Evolutionary conservation across 208 protist species (phyloP).

Genomic region (Porcisia hertigi): DNA sequence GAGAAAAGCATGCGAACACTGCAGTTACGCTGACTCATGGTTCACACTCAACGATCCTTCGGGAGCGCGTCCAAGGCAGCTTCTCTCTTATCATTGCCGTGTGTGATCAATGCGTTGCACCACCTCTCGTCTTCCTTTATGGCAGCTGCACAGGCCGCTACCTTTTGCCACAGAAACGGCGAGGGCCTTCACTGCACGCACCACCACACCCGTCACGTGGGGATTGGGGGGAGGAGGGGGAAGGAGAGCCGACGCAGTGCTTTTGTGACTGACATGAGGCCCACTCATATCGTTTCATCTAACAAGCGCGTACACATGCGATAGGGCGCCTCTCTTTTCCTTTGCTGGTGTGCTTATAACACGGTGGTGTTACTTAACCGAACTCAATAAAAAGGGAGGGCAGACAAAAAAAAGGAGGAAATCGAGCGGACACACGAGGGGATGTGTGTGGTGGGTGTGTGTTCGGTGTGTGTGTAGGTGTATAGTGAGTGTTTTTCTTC

Average conservation of each 20-base stretch:
- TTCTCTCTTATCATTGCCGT: background rate
- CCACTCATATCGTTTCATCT: background rate
- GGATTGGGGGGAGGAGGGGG: background rate
- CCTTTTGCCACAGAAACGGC: background rate
- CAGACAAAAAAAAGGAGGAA: background rate
- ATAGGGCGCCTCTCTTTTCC: background rate
- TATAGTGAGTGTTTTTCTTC: too few species aligned
- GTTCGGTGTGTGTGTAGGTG: too few species aligned
- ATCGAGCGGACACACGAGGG: constrained; percentile 1
- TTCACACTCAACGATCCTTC: background rate
- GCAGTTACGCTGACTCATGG: background rate
- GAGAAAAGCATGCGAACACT: background rate
- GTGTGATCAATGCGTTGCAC: background rate
- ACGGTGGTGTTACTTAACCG: constrained; percentile 11
- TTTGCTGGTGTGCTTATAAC: background rate
- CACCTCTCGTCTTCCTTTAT: background rate
- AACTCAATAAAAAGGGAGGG: background rate
- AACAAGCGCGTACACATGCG: background rate
- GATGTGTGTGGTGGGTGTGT: background rate
- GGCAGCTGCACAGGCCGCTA: background rate
- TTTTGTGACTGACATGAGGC: background rate
- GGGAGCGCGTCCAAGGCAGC: background rate
- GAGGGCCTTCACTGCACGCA: background rate
- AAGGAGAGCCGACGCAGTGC: background rate
- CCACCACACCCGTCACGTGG: too few species aligned